Conservation (phyloP, 2,329 filamentous ascomycete genomes). For the Penicillium occitanis region DNA sequence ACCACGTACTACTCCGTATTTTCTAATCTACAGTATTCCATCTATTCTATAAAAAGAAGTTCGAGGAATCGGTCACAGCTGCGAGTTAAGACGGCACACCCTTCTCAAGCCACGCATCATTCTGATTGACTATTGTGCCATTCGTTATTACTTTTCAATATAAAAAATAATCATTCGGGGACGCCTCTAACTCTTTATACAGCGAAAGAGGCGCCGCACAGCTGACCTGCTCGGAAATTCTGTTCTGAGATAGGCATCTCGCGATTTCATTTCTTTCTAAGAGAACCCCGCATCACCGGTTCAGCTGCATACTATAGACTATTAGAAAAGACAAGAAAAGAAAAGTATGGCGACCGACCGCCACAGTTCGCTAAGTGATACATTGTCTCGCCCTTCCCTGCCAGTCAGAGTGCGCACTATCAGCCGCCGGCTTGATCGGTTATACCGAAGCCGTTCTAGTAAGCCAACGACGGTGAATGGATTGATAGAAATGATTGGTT, state of each 20-base stretch:
- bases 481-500: not conserved
- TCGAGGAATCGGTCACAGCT: not conserved
- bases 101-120: constrained; percentile 1
- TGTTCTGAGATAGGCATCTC: not conserved
- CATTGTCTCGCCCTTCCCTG: not conserved
- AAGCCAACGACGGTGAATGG: not conserved
- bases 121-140: not conserved
- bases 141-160: not conserved
- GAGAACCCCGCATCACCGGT: not conserved
- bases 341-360: not conserved
- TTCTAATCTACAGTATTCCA: not conserved
- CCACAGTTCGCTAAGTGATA: constrained; percentile 1
- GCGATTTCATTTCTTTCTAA: not conserved
- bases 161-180: not conserved
- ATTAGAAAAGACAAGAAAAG: not conserved
- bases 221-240: not conserved
- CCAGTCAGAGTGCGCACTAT: not conserved
- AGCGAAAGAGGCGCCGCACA: constrained; percentile 4
- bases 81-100: not conserved
- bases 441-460: not conserved
- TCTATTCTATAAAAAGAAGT: not conserved
- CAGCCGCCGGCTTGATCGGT: not conserved
- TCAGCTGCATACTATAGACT: not conserved
- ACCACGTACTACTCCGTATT: not conserved
- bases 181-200: not conserved